Conservation (phyloP, 163 green algal genomes). For the Chloromonas sp. region DNA sequence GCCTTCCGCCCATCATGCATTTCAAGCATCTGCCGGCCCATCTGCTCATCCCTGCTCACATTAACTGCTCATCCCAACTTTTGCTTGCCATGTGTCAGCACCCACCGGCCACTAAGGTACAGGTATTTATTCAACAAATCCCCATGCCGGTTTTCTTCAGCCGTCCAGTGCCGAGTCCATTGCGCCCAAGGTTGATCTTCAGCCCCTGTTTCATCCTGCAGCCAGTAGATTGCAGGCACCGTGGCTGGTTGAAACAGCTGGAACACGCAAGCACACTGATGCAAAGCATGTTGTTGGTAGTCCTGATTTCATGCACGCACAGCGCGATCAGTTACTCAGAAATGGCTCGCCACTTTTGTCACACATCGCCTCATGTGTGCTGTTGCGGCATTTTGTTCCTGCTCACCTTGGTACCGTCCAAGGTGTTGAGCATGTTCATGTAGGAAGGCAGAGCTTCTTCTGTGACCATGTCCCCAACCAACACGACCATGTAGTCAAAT, state of each 20-base stretch:
- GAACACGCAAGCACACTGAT: too few relatives aligned
- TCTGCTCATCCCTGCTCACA: too few relatives aligned
- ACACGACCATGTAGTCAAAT: slow-evolving; percentile 88
- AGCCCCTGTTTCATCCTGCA: slow-evolving; percentile 73
- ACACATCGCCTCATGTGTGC: too few relatives aligned
- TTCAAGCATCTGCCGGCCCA: too few relatives aligned
- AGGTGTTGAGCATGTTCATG: slow-evolving; percentile 99
- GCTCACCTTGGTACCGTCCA: slow-evolving; percentile 67
- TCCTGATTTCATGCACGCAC: too few relatives aligned
- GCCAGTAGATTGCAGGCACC: not conserved
- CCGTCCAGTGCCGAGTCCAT: slow-evolving; percentile 87
- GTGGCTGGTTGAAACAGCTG: too few relatives aligned
- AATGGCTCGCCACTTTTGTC: too few relatives aligned
- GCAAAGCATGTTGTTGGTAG: too few relatives aligned
- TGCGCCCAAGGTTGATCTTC: slow-evolving; percentile 51
- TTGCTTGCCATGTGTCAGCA: not conserved
- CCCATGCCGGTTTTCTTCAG: slow-evolving; percentile 96
- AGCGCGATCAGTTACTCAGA: too few relatives aligned
- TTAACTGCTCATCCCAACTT: too few relatives aligned
- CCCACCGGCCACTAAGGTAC: slow-evolving; percentile 32
- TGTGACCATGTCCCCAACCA: slow-evolving; percentile 67
- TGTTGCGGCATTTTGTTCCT: not conserved
- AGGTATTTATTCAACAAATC: slow-evolving; percentile 84
- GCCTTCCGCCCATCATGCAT: too few relatives aligned
- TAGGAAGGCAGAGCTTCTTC: slow-evolving; percentile 96